Conservation (phyloP, 139 green algal genomes). For the Nannochloris sp. region DNA sequence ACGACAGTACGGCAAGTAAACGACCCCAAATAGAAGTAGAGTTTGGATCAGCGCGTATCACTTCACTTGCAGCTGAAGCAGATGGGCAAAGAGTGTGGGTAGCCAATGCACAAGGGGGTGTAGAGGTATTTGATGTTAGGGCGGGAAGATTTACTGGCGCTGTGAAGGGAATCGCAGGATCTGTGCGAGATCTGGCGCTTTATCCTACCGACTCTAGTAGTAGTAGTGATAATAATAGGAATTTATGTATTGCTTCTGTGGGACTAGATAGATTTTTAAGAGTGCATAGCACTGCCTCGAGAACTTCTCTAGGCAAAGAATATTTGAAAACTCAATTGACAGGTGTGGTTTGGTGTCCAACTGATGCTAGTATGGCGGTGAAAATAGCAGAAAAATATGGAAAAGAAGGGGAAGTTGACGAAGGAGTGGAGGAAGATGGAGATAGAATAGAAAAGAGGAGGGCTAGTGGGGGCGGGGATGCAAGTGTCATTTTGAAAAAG, state of each 20-base stretch:
- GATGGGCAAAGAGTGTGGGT: constrained; percentile 51
- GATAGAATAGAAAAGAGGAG: not conserved
- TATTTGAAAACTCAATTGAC: constrained; percentile 63
- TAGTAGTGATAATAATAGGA: not conserved
- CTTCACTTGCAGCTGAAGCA: constrained; percentile 25
- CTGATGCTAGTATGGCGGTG: constrained; percentile 13
- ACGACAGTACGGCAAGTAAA: constrained; percentile 36
- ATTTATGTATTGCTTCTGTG: constrained; percentile 43
- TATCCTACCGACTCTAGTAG: constrained; percentile 30
- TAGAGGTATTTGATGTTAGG: constrained; percentile 50
- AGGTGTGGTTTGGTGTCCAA: constrained; percentile 11
- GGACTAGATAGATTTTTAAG: constrained; percentile 60
- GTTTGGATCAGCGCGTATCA: constrained; percentile 46
- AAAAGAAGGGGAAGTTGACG: constrained; percentile 1
- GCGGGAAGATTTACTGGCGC: constrained; percentile 28
- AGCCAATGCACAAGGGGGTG: constrained; percentile 43
- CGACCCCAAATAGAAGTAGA: constrained; percentile 50
- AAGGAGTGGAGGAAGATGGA: not conserved
- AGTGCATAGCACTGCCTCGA: constrained; percentile 38
- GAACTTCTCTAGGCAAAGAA: constrained; percentile 30
- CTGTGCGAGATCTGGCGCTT: constrained; percentile 32
- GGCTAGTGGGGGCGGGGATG: no score
- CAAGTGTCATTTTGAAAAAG: no score
- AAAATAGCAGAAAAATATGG: not conserved
- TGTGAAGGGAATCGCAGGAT: constrained; percentile 40